Base-by-base conservation (phyloP, 2,329 filamentous ascomycete species). In the Colletotrichum simmondsii region DNA sequence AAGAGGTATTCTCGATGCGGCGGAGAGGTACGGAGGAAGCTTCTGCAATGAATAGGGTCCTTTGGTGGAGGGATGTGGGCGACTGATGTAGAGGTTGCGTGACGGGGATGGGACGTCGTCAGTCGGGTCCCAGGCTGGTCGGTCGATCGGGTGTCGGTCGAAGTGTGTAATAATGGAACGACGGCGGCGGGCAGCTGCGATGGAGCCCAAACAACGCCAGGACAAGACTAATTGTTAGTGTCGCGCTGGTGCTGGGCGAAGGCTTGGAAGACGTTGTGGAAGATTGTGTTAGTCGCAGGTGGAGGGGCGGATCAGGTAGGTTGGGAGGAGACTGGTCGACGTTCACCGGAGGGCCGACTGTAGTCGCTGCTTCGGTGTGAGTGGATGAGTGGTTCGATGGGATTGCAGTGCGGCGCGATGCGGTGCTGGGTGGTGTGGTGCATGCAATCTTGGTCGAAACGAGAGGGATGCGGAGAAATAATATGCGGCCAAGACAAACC, bases 31-130 rank as follows among this genome's bases (percentile, higher is more conserved):
- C n/a, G 60, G 28, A 61, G 53, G 56, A 72, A 57, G 54, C 54
- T 61, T 65, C 65, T 57, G 60, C 56, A 53, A 65, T 56, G 46
- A 65, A 65, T 60, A 65, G 32, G 66, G 32, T 24, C 32, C 10
- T 49, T n/a, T 49, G 56, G n/a, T 32, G 26, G 46, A 70, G 54
- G 54, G 56, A 70, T 68, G 30, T 37, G 70, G 59, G 53, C 46
- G 32, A 54, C 37, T 68, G 52, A 60, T 28, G 32, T 26, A 56
- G 35, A 65, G 22, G 59, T 65, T 54, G 24, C 35, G 46, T 35
- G 65, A 64, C 65, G 70, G 66, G 60, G 66, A 72, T 70, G 49
- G 70, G 70, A 24, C 60, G 66, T 65, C 56, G 56, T 49, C 22
- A 53, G 66, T 64, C 54, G 46, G 60, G 35, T 65, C 53, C 42